phyloP scores from a whole-genome alignment of 805 yeast genomes.

The Candida nitratophila region DNA sequence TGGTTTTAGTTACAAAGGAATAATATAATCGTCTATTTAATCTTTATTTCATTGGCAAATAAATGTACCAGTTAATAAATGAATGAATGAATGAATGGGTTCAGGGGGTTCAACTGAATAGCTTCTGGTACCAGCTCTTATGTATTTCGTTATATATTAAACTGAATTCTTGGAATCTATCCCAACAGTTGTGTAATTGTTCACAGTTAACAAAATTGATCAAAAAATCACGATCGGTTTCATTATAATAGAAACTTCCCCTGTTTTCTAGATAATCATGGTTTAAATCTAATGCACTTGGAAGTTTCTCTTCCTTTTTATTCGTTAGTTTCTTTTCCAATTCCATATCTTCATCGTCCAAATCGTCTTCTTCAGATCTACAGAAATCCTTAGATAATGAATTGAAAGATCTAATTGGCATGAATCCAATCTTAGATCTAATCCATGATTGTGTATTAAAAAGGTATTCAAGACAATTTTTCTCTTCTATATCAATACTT shows the following conservation, averaged over 20 bases:
- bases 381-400: slow-evolving; percentile 33
- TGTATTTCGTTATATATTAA: slow-evolving; percentile 25
- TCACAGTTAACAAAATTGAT: slow-evolving; percentile 35
- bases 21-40: too few relatives aligned
- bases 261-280: slow-evolving; percentile 12
- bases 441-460: slow-evolving; percentile 32
- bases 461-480: slow-evolving; percentile 31
- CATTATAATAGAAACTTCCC: slow-evolving; percentile 27
- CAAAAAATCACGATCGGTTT: slow-evolving; percentile 29
- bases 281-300: slow-evolving; percentile 6
- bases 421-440: slow-evolving; percentile 31
- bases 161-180: slow-evolving; percentile 30
- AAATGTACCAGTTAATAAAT: too few relatives aligned
- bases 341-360: slow-evolving; percentile 18
- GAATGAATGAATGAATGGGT: too few relatives aligned
- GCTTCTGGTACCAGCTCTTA: slow-evolving; percentile 22
- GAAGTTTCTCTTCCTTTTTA: slow-evolving; percentile 4
- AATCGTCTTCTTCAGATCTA: slow-evolving; percentile 21
- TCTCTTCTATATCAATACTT: slow-evolving; percentile 29
- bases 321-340: slow-evolving; percentile 13
- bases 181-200: slow-evolving; percentile 31
- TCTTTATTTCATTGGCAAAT: too few relatives aligned
- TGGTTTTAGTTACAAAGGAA: too few relatives aligned
- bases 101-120: slow-evolving; percentile 9
- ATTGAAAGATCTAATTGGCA: slow-evolving; percentile 31